These are phyloP conservation scores for Dacryopinax spathularia DNA, from an alignment of 768 basidiomycete genomes.

Conservation along the genomic window DNA sequence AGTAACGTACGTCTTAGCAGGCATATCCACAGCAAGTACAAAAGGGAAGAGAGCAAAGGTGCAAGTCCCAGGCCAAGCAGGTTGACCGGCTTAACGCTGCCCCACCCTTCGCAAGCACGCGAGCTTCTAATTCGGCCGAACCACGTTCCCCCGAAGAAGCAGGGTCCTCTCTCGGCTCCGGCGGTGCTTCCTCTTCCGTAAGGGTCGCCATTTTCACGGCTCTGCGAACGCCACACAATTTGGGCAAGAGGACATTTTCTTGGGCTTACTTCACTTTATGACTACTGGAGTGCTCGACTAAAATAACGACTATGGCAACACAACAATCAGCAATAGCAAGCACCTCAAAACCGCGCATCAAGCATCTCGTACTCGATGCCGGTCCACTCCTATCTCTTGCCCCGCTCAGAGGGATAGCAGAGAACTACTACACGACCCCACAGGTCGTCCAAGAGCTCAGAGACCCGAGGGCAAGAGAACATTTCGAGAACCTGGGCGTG, in stretches of 20 bases:
- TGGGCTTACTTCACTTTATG: no score
- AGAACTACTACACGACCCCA: constrained; percentile 74
- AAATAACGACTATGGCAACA: neutral
- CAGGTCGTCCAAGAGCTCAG: constrained; percentile 82
- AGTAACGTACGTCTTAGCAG: constrained; percentile 12
- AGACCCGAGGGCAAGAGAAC: constrained; percentile 73
- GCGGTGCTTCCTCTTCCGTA: no score
- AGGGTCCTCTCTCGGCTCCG: no score
- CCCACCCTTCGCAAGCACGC: no score
- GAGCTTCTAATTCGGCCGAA: no score
- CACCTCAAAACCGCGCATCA: constrained; percentile 13
- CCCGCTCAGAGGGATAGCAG: constrained; percentile 77
- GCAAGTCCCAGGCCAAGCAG: no score
- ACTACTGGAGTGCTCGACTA: no score
- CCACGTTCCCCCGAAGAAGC: no score
- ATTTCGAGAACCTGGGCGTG: constrained; percentile 66
- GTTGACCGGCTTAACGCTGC: no score
- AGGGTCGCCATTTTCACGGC: no score
- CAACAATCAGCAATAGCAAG: neutral
- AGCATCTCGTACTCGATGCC: constrained; percentile 79
- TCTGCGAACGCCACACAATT: no score
- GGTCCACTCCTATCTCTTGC: constrained; percentile 82
- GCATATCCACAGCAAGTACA: constrained; percentile 8
- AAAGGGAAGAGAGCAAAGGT: neutral
- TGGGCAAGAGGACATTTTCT: no score